phyloP scores from a whole-genome alignment of 495 filamentous ascomycete species.

The Cairneyella variabilis region DNA sequence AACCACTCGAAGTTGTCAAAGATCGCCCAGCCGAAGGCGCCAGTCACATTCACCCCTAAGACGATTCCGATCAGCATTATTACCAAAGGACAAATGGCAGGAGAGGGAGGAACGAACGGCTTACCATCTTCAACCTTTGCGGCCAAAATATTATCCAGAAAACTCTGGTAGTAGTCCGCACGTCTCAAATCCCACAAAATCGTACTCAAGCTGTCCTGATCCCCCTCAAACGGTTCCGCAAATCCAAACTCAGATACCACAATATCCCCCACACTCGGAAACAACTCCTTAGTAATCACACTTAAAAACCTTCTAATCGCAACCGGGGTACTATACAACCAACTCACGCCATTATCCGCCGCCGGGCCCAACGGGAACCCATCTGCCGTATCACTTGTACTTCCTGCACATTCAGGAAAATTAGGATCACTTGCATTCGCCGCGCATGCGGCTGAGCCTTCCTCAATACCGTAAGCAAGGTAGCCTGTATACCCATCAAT shows the following conservation, averaged over 20 bases:
- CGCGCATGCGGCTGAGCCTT: constrained; percentile 32
- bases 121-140: constrained; percentile 29
- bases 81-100: background rate
- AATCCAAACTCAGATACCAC: constrained; percentile 44
- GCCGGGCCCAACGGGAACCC: constrained; percentile 37
- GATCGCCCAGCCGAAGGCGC: constrained; percentile 40
- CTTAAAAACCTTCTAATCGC: constrained; percentile 40
- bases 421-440: constrained; percentile 33
- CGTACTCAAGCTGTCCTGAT: constrained; percentile 29
- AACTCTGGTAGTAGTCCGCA: constrained; percentile 38
- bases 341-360: constrained; percentile 33
- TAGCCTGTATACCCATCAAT: constrained; percentile 36
- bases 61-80: background rate
- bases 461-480: constrained; percentile 22
- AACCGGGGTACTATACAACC: constrained; percentile 37
- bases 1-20: constrained; percentile 43
- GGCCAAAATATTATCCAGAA: constrained; percentile 36
- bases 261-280: constrained; percentile 36
- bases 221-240: constrained; percentile 39
- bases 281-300: constrained; percentile 39
- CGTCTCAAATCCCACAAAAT: constrained; percentile 35
- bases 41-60: constrained; percentile 35
- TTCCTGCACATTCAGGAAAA: constrained; percentile 36
- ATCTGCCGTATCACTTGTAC: constrained; percentile 23
- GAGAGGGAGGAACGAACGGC: background rate